Conservation (phyloP, 1,284 basidiomycete species). For the Ganoderma sinense region DNA sequence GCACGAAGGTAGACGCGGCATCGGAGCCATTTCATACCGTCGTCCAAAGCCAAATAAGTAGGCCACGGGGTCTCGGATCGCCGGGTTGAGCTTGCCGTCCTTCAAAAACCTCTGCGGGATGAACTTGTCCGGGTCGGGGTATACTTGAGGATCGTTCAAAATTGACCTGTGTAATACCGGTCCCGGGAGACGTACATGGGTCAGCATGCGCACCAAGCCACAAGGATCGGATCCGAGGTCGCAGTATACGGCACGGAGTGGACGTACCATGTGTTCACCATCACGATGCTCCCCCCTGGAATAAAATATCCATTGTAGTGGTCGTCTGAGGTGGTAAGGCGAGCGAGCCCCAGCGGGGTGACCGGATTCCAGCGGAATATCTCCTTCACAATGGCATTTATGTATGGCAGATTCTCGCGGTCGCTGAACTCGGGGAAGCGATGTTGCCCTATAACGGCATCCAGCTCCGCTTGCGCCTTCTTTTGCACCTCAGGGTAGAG, state of each 20-base stretch:
- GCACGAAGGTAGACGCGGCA: neutral
- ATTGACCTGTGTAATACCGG: slow-evolving; percentile 10
- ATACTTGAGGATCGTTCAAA: slow-evolving; percentile 13
- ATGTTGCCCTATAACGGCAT: slow-evolving; percentile 45
- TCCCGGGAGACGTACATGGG: no score
- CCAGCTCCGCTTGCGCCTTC: slow-evolving; percentile 40
- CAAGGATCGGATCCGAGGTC: neutral
- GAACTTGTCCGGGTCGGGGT: slow-evolving; percentile 21
- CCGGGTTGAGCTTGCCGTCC: slow-evolving; percentile 17
- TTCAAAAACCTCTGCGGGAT: slow-evolving; percentile 25
- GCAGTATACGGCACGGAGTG: no score
- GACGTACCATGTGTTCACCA: slow-evolving; percentile 22
- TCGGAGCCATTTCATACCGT: slow-evolving; percentile 6
- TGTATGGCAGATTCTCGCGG: slow-evolving; percentile 41
- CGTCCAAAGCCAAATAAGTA: slow-evolving; percentile 24
- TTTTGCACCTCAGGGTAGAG: slow-evolving; percentile 44
- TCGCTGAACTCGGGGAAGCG: slow-evolving; percentile 53
- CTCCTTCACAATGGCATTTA: slow-evolving; percentile 44
- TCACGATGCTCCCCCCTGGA: slow-evolving; percentile 11
- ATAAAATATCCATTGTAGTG: slow-evolving; percentile 23
- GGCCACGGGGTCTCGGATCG: slow-evolving; percentile 6
- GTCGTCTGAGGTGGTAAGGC: slow-evolving; percentile 14
- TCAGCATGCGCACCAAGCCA: neutral
- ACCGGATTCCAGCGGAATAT: slow-evolving; percentile 41
- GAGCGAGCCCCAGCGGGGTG: slow-evolving; percentile 16